Percentiles rank a stretch among this genome's conserved stretches.
Conservation (phyloP, 2,329 filamentous ascomycete genomes). For the Pseudocercospora crystallina region DNA sequence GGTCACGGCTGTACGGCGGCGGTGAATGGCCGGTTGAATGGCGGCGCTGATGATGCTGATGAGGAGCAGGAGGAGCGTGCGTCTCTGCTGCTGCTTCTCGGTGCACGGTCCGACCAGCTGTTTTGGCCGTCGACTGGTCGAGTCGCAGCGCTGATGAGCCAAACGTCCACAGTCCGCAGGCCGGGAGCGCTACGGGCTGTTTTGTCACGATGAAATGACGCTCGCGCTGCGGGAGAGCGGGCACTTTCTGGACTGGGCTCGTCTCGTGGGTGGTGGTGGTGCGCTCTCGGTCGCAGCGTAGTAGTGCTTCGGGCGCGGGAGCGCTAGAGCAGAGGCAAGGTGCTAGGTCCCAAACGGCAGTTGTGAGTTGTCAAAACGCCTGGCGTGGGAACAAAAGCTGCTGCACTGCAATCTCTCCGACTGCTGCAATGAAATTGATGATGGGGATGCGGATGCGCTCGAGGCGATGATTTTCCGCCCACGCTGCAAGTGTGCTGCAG, state of each 20-base stretch:
- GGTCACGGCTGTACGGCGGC: slow-evolving; percentile 13
- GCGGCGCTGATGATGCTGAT: slow-evolving; percentile 8
- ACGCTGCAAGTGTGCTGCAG: slow-evolving; percentile 6
- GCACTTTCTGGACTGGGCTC: background rate
- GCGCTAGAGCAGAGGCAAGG: slow-evolving; percentile 6
- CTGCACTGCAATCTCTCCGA: too few species aligned
- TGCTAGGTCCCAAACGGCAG: slow-evolving; percentile 14
- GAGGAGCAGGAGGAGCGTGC: background rate
- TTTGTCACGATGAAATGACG: background rate
- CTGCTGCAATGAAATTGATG: slow-evolving; percentile 1
- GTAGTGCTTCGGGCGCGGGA: slow-evolving; percentile 13
- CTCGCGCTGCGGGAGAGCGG: background rate
- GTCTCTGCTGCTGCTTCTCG: too few species aligned
- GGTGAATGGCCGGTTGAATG: slow-evolving; percentile 20
- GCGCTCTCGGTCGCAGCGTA: too few species aligned
- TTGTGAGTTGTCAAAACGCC: slow-evolving; percentile 8
- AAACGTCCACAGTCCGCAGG: too few species aligned
- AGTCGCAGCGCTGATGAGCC: too few species aligned
- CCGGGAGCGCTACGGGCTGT: too few species aligned
- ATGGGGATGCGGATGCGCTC: background rate
- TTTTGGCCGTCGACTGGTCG: background rate
- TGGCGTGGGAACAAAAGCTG: too few species aligned
- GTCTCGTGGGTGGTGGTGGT: slow-evolving; percentile 1
- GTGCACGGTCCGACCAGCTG: slow-evolving; percentile 15
- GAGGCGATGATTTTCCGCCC: slow-evolving; percentile 1